These are phyloP conservation scores for Aspergillus intermedius DNA, from an alignment of 2,329 filamentous ascomycete species.

Conservation along the genomic window DNA sequence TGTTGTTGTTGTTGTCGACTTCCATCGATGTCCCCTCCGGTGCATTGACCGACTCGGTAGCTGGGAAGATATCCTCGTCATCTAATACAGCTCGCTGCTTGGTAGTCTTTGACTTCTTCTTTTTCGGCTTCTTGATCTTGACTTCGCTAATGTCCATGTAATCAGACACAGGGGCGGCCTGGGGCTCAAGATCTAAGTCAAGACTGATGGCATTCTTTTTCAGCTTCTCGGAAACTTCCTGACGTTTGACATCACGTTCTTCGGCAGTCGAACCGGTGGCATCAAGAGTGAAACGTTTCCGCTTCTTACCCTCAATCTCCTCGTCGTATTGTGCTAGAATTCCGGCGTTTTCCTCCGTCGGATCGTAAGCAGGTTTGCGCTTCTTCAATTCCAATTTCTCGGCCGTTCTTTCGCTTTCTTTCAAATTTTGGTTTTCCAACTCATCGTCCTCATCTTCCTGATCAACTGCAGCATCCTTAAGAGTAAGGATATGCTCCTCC, in stretches of 20 bases:
- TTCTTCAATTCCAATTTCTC: constrained; percentile 83
- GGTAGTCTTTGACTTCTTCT: constrained; percentile 69
- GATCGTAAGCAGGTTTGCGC: constrained; percentile 82
- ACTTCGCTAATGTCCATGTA: constrained; percentile 81
- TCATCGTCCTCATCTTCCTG: constrained; percentile 86
- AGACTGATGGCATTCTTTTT: constrained; percentile 69
- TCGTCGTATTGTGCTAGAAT: constrained; percentile 92
- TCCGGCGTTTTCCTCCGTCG: constrained; percentile 61
- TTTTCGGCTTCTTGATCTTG: constrained; percentile 93
- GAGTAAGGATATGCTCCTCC: constrained; percentile 80
- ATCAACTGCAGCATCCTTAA: constrained; percentile 88
- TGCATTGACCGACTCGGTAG: constrained; percentile 24
- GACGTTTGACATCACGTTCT: constrained; percentile 51
- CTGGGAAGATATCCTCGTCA: constrained; percentile 51
- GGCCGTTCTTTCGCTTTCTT: constrained; percentile 37
- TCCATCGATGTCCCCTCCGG: constrained; percentile 61
- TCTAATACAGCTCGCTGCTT: constrained; percentile 59
- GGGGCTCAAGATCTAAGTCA: constrained; percentile 54
- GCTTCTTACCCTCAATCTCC: constrained; percentile 84
- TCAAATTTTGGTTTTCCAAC: constrained; percentile 47
- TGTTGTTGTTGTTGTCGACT: constrained; percentile 53
- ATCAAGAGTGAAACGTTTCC: constrained; percentile 81
- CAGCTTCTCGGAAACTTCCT: constrained; percentile 50
- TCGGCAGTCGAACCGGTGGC: constrained; percentile 65
- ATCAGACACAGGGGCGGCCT: constrained; percentile 66